A percentile compares a stretch with the other conserved stretches of the same genome.
phyloP scores from a whole-genome alignment of 352 stramenopile species.

The Globisporangium okanoganense region DNA sequence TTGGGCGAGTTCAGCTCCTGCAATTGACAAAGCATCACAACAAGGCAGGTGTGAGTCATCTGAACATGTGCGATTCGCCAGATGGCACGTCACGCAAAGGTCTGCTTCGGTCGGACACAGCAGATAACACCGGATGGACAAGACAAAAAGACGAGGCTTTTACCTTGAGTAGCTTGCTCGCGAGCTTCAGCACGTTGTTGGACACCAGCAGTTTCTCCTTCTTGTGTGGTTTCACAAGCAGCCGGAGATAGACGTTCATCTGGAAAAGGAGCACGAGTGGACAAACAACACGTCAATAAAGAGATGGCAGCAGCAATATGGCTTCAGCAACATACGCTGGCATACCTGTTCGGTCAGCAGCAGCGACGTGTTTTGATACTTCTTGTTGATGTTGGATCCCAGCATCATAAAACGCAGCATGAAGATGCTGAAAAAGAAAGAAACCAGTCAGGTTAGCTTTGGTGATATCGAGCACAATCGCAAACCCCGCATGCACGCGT shows the following conservation, averaged over 20 bases:
- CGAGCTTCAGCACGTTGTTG: constrained; percentile 90
- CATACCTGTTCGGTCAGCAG: constrained; percentile 87
- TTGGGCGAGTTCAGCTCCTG: constrained; percentile 88
- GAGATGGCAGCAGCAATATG: constrained; percentile 11
- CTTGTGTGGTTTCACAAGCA: constrained; percentile 83
- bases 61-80: background rate
- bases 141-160: background rate
- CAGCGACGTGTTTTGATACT: constrained; percentile 90
- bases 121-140: background rate
- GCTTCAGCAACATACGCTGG: background rate
- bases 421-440: constrained; percentile 58
- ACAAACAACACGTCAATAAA: constrained; percentile 5
- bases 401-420: constrained; percentile 91
- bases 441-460: constrained; percentile 3
- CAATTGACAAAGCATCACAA: constrained; percentile 7
- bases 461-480: background rate
- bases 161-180: constrained; percentile 88
- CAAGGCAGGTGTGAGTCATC: background rate
- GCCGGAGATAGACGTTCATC: constrained; percentile 86
- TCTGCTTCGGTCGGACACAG: background rate
- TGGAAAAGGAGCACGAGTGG: constrained; percentile 18
- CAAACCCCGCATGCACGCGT: constrained; percentile 14
- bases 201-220: constrained; percentile 88
- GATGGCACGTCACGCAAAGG: constrained; percentile 1
- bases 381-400: constrained; percentile 88